Evolutionary conservation across 495 filamentous ascomycete genomes (phyloP), one percentile per base, ranked within the genome.

Genomic region (Podospora tetraspora): DNA sequence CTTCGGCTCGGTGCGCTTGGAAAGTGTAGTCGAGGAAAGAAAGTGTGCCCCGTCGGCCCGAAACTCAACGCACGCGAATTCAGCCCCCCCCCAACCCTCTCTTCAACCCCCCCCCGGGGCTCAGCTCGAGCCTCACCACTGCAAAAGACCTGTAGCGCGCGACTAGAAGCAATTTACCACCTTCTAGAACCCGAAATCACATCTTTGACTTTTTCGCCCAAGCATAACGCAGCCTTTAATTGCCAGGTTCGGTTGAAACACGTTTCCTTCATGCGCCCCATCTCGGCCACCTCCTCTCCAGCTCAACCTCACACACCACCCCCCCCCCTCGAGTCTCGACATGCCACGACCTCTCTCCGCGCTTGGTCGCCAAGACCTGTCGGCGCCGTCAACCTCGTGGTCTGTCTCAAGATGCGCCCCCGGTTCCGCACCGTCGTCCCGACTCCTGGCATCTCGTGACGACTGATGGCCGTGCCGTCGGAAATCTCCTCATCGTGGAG

Each of bases 221-320:
- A 75, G 82, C 82, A 84, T 84, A 83, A 82, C 72, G 76, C 74
- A 68, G 64, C 73, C 76, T 83, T 82, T 82, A 79, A 83, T 83
- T 83, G 75, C 81, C 76, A 78, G 79, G 77, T 81, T 75, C 69
- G 75, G 71, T 70, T 79, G 76, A 80, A 81, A 82, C 79, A 70
- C 74, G 77, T 78, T 79, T 79, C 71, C 72, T 81, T 84, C 78
- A 84, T 84, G 82, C 81, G 73, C 66, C 19, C 27, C 16, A 67
- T 62, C 73, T 69, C 69, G 68, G 72, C 70, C 66, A 61, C 67
- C 34, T 69, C 74, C 70, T 76, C 34, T 22, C 62, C 34, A 56
- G 30, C 32, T 52, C 43, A 52, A 52, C 43, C 34, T 43, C 34
- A 43, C 16, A 52, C 43, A 52, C 19, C 43, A 52, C 43, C 56